These are phyloP conservation scores for Triticum dicoccoides DNA, from an alignment of 176 grass and related monocot species.

Conservation along the genomic window DNA sequence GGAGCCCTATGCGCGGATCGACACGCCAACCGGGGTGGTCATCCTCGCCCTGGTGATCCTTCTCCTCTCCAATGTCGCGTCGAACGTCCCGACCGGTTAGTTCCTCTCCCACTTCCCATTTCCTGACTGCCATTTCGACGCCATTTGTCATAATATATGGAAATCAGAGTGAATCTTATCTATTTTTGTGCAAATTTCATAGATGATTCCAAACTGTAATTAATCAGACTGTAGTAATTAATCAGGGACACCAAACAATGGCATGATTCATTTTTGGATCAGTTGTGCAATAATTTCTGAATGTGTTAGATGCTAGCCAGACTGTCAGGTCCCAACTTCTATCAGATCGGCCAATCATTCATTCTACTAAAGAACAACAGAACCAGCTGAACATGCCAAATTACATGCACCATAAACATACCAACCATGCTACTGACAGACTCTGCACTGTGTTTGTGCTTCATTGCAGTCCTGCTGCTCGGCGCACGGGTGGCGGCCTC, in stretches of 20 bases:
- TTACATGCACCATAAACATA: neutral
- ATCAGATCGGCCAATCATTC: neutral
- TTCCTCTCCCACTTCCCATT: neutral
- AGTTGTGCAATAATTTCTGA: neutral
- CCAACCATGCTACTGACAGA: neutral
- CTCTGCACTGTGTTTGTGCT: no score
- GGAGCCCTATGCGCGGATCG: conserved; percentile 70
- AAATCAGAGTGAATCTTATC: neutral
- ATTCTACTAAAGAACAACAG: neutral
- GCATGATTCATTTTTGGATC: neutral
- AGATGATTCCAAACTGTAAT: neutral
- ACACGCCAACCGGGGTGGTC: conserved; percentile 37
- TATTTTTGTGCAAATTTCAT: neutral
- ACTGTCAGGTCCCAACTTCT: neutral
- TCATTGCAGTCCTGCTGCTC: conserved; percentile 52
- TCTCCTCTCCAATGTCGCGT: conserved; percentile 83
- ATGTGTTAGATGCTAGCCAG: neutral
- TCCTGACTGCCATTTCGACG: neutral
- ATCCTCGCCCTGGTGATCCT: conserved; percentile 66
- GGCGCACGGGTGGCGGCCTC: conserved; percentile 75
- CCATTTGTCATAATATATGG: neutral
- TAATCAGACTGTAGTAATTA: neutral
- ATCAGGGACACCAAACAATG: neutral
- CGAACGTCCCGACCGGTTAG: conserved; percentile 86
- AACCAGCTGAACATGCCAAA: neutral